Conservation (phyloP, 1,284 basidiomycete species). For the Paramarasmius palmivorus region DNA sequence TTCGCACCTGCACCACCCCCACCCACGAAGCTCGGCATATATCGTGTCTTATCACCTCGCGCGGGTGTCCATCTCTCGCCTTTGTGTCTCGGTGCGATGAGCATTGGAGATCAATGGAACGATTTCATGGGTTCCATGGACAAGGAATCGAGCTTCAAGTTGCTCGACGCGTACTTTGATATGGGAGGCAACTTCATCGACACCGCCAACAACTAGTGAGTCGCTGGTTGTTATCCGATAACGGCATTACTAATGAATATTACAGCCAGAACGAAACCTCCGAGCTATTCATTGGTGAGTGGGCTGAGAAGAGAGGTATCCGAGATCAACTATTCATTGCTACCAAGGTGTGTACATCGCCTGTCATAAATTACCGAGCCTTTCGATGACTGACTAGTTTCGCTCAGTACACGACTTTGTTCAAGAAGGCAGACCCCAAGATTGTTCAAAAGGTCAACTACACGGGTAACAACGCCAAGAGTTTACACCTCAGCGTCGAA, state of each 20-base stretch:
- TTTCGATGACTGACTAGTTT: background rate
- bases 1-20: background rate
- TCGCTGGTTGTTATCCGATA: background rate
- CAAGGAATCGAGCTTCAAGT: constrained; percentile 39
- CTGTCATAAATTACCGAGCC: background rate
- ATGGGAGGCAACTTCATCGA: constrained; percentile 57
- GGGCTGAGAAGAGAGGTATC: constrained; percentile 48
- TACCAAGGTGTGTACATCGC: constrained; percentile 41
- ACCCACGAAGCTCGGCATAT: too few relatives aligned
- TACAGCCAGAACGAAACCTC: constrained; percentile 48
- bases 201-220: constrained; percentile 48
- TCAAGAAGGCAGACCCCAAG: constrained; percentile 24
- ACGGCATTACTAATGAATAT: background rate
- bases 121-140: too few relatives aligned
- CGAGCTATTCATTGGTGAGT: constrained; percentile 57
- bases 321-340: constrained; percentile 57
- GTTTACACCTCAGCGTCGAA: constrained; percentile 43
- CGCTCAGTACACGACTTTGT: constrained; percentile 10
- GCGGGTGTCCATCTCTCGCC: constrained; percentile 23
- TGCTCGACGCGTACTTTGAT: constrained; percentile 49
- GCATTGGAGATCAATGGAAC: constrained; percentile 41
- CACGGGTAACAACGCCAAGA: constrained; percentile 48
- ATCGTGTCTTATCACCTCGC: too few relatives aligned
- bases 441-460: constrained; percentile 40
- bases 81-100: constrained; percentile 51